Percentiles rank a stretch among this genome's conserved stretches.
phyloP scores from a whole-genome alignment of 1,139 yeast species.

The Lodderomyces parapsilosis region DNA sequence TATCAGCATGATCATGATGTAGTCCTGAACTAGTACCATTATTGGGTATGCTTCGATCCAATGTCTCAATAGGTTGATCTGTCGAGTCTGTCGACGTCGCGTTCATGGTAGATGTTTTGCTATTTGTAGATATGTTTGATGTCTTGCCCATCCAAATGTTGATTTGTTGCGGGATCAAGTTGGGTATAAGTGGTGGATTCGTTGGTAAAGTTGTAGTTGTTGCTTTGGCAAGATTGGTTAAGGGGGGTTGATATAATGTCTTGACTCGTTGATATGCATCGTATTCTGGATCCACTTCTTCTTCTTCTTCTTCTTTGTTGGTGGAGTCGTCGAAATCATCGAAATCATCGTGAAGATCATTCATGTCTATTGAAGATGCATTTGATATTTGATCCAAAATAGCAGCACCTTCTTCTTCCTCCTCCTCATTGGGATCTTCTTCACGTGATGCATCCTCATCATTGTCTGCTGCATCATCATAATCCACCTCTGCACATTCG shows the following conservation, averaged over 20 bases:
- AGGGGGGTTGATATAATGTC: conserved; percentile 62
- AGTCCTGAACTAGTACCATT: conserved; percentile 66
- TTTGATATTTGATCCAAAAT: conserved; percentile 15
- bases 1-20: conserved; percentile 83
- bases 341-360: conserved; percentile 51
- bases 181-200: conserved; percentile 37
- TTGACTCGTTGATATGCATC: conserved; percentile 32
- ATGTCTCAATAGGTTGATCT: conserved; percentile 7
- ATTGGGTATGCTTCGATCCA: conserved; percentile 44
- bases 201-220: conserved; percentile 35
- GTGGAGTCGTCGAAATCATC: conserved; percentile 31
- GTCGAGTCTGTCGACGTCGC: too few relatives aligned
- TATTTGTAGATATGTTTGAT: not conserved
- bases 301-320: conserved; percentile 16
- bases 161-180: conserved; percentile 64
- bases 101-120: too few relatives aligned
- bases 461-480: conserved; percentile 20
- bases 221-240: conserved; percentile 40
- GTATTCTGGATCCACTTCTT: conserved; percentile 19
- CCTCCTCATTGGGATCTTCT: conserved; percentile 9
- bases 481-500: conserved; percentile 17
- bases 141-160: conserved; percentile 66
- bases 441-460: conserved; percentile 14
- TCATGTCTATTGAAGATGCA: conserved; percentile 39
- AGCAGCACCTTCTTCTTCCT: conserved; percentile 14